phyloP scores from a whole-genome alignment of 345 rosid species.

The Gossypium mustelinum region DNA sequence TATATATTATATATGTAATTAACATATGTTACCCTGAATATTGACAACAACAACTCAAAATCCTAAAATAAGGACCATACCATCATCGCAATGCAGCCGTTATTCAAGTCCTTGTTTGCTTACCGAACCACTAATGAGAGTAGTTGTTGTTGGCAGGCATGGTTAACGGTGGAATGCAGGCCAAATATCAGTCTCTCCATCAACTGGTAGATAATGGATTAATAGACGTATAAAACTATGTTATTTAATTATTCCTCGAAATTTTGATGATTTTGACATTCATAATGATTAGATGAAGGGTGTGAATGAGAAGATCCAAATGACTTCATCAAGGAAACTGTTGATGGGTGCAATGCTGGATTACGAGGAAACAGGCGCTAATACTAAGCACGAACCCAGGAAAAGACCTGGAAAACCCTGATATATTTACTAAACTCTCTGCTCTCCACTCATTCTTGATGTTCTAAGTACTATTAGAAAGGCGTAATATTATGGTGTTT shows the following conservation, averaged over 20 bases:
- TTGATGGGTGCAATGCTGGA: conserved; percentile 46
- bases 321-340: conserved; percentile 42
- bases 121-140: not conserved
- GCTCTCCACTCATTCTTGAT: not conserved
- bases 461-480: not conserved
- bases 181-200: conserved; percentile 13
- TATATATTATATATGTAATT: too few species aligned
- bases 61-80: too few species aligned
- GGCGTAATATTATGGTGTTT: conserved; percentile 3
- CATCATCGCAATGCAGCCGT: too few species aligned
- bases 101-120: not conserved
- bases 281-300: conserved; percentile 19
- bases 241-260: not conserved
- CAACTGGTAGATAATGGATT: not conserved
- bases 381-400: conserved; percentile 54
- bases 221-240: not conserved
- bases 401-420: conserved; percentile 35
- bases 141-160: conserved; percentile 19
- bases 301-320: conserved; percentile 9
- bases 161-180: conserved; percentile 31
- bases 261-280: not conserved
- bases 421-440: not conserved
- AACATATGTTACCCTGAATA: too few species aligned
- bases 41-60: too few species aligned
- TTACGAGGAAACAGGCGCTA: conserved; percentile 62